A percentile compares a stretch with the other conserved stretches of the same genome.
These are phyloP conservation scores for Aleurites moluccanus DNA, from an alignment of 441 rosid genomes.

Conservation along the genomic window DNA sequence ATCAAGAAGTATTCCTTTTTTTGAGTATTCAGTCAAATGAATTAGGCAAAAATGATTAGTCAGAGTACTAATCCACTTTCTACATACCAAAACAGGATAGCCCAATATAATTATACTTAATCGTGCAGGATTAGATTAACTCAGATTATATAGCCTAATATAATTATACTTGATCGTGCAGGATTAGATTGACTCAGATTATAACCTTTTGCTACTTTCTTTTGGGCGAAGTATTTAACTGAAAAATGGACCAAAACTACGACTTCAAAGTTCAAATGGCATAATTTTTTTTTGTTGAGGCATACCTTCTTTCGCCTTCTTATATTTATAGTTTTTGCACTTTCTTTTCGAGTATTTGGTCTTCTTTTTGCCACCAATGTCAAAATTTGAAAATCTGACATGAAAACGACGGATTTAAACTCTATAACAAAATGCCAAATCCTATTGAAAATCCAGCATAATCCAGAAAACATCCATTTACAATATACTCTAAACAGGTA, in stretches of 20 bases:
- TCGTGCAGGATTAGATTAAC: too few species aligned
- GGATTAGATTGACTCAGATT: too few species aligned
- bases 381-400: slow-evolving; percentile 34
- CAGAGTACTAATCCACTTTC: not conserved
- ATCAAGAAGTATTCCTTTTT: not conserved
- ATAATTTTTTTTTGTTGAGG: not conserved
- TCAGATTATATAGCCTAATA: too few species aligned
- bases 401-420: too few species aligned
- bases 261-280: too few species aligned
- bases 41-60: not conserved
- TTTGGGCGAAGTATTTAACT: too few species aligned
- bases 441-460: not conserved
- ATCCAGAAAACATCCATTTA: not conserved
- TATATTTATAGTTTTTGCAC: slow-evolving; percentile 59
- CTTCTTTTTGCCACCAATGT: slow-evolving; percentile 47
- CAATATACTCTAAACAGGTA: not conserved
- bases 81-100: too few species aligned
- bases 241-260: too few species aligned
- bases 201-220: too few species aligned
- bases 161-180: too few species aligned
- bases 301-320: slow-evolving; percentile 68
- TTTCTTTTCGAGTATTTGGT: slow-evolving; percentile 51
- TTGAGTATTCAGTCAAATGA: not conserved
- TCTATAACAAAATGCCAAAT: not conserved
- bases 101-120: too few species aligned